A percentile compares a stretch with the other conserved stretches of the same genome.
These are phyloP conservation scores for Drechslerella coelobrocha DNA, from an alignment of 2,329 filamentous ascomycete species.

Conservation along the genomic window DNA sequence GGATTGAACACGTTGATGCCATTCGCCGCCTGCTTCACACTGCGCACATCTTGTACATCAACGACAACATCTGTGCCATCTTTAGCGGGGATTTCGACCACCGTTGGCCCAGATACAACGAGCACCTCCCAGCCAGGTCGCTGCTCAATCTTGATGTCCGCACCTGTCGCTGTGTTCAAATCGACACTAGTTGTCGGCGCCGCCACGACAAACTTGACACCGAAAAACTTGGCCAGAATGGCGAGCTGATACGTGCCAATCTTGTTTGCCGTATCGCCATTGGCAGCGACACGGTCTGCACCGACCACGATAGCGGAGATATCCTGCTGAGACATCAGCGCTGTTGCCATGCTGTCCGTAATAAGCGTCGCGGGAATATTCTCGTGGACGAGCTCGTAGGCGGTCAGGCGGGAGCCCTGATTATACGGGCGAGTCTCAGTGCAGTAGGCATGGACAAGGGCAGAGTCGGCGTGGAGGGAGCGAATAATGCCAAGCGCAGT, in stretches of 20 bases:
- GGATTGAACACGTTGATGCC: slow-evolving; percentile 93
- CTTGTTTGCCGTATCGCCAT: slow-evolving; percentile 98
- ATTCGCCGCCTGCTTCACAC: slow-evolving; percentile 60
- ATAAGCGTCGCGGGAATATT: slow-evolving; percentile 88
- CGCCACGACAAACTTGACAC: slow-evolving; percentile 91
- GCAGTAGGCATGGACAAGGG: slow-evolving; percentile 85
- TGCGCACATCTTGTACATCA: slow-evolving; percentile 54
- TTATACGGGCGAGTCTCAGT: slow-evolving; percentile 98
- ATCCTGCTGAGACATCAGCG: slow-evolving; percentile 73
- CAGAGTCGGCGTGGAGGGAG: slow-evolving; percentile 71
- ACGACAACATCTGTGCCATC: slow-evolving; percentile 70
- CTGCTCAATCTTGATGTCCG: slow-evolving; percentile 88
- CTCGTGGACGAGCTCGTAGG: slow-evolving; percentile 96
- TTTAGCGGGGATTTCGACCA: slow-evolving; percentile 54
- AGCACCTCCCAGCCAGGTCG: slow-evolving; percentile 76
- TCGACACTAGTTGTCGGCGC: slow-evolving; percentile 95
- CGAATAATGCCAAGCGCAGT: slow-evolving; percentile 94
- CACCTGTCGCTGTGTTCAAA: slow-evolving; percentile 76
- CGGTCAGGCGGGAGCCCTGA: slow-evolving; percentile 91
- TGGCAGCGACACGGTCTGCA: slow-evolving; percentile 91
- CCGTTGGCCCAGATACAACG: slow-evolving; percentile 51
- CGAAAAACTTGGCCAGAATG: slow-evolving; percentile 85
- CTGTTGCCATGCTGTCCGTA: slow-evolving; percentile 95
- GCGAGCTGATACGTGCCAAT: slow-evolving; percentile 94
- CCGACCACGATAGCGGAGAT: slow-evolving; percentile 91